phyloP scores from a whole-genome alignment of 1,284 basidiomycete species.

The Peniophora sp. region DNA sequence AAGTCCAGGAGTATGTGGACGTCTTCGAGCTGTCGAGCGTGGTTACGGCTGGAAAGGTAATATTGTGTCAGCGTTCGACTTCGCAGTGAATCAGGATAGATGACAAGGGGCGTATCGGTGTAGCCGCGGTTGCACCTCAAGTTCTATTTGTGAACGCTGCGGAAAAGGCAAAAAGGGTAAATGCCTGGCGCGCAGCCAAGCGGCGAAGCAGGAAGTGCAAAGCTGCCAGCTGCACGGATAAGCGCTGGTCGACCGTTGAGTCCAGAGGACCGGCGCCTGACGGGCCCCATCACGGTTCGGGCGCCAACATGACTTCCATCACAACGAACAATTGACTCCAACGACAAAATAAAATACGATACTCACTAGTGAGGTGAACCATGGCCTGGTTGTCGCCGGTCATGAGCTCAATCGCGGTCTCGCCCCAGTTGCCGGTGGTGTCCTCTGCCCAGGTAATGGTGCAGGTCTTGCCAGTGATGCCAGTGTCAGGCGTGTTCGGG shows the following conservation, averaged over 20 bases:
- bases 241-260: background rate
- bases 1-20: constrained; percentile 47
- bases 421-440: constrained; percentile 48
- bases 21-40: constrained; percentile 53
- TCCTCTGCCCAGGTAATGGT: constrained; percentile 49
- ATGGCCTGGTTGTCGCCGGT: constrained; percentile 68
- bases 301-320: too few species aligned
- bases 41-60: constrained; percentile 40
- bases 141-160: too few species aligned
- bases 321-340: too few species aligned
- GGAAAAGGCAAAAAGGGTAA: too few species aligned
- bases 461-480: constrained; percentile 46
- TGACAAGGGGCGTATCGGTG: too few species aligned
- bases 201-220: too few species aligned
- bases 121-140: too few species aligned
- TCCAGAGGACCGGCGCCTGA: background rate
- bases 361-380: constrained; percentile 60
- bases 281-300: too few species aligned
- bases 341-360: background rate
- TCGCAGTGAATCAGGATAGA: constrained; percentile 1
- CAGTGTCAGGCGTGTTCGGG: constrained; percentile 39
- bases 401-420: constrained; percentile 72
- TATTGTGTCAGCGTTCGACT: background rate
- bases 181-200: too few species aligned
- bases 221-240: too few species aligned